These are phyloP conservation scores for Cucurbita maxima DNA, from an alignment of 306 rosid species.

Conservation along the genomic window DNA sequence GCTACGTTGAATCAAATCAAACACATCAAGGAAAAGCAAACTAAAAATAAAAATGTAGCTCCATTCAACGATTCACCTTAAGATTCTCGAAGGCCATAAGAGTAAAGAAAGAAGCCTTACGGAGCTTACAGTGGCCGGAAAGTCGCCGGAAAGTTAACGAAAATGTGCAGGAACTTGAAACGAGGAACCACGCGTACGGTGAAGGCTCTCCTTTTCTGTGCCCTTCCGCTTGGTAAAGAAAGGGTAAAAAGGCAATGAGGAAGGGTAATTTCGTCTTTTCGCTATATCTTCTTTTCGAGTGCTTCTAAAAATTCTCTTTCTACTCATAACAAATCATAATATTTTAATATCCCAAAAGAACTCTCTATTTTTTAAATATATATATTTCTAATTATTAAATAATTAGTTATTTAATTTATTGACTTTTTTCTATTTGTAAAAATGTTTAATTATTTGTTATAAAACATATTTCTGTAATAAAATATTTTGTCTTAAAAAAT, in stretches of 20 bases:
- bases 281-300: background rate
- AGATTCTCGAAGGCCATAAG: background rate
- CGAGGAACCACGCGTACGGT: background rate
- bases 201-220: background rate
- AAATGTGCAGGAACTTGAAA: background rate
- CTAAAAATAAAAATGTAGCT: background rate
- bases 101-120: background rate
- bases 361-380: background rate
- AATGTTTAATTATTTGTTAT: too few relatives aligned
- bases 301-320: constrained; percentile 2
- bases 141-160: constrained; percentile 9
- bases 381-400: background rate
- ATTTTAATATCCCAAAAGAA: background rate
- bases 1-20: background rate
- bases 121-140: constrained; percentile 2
- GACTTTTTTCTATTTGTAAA: too few relatives aligned
- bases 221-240: background rate
- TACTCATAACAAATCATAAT: background rate
- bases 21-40: background rate
- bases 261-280: constrained; percentile 1
- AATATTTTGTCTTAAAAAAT: too few relatives aligned
- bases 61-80: background rate
- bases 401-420: too few relatives aligned
- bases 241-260: background rate
- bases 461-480: too few relatives aligned